phyloP scores from a whole-genome alignment of 345 rosid genomes.

The Kandelia obovata region DNA sequence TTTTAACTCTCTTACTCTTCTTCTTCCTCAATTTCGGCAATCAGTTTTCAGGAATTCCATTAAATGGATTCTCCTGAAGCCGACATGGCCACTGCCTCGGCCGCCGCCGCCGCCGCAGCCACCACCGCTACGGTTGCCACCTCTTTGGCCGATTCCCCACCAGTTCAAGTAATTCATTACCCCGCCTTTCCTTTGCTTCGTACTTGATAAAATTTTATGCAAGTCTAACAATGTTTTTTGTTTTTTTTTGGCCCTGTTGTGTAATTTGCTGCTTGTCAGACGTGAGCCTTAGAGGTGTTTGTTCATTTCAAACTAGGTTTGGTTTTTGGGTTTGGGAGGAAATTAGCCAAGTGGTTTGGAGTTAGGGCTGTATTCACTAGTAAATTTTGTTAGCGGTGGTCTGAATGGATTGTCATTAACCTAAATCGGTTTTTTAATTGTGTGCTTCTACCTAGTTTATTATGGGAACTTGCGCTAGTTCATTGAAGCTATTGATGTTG shows the following conservation, averaged over 20 bases:
- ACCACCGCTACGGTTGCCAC: background rate
- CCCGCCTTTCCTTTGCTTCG: too few species aligned
- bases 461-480: too few species aligned
- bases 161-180: slow-evolving; percentile 34
- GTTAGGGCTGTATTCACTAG: background rate
- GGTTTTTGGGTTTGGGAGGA: background rate
- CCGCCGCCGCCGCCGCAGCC: background rate
- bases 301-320: background rate
- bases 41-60: background rate
- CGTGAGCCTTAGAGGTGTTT: background rate
- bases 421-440: too few species aligned
- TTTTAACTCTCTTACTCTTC: too few species aligned
- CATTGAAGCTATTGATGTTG: too few species aligned
- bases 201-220: background rate
- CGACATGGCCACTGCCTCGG: slow-evolving; percentile 1
- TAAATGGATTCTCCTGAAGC: slow-evolving; percentile 35
- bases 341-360: background rate
- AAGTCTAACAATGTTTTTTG: too few species aligned
- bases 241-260: too few species aligned
- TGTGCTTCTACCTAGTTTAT: too few species aligned
- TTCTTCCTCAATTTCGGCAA: too few species aligned
- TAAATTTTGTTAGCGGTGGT: background rate
- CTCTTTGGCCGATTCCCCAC: slow-evolving; percentile 24
- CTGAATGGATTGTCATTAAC: background rate
- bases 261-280: too few species aligned